phyloP scores from a whole-genome alignment of 202 grass and related monocot species.

The Brachypodium distachyon region DNA sequence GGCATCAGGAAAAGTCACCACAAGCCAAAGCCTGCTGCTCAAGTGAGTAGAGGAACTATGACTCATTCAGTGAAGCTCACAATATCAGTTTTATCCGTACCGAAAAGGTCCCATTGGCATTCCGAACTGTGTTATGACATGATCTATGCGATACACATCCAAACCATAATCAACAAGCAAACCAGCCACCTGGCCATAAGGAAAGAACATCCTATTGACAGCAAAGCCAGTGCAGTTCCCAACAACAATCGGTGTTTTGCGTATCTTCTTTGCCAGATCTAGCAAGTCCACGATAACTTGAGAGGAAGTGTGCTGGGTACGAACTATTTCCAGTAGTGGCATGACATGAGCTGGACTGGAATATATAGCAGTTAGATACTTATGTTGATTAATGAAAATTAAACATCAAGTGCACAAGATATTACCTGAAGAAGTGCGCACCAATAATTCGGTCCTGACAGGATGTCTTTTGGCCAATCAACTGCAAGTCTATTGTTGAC shows the following conservation, averaged over 20 bases:
- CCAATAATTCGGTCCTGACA: slow-evolving; percentile 67
- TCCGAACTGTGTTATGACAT: slow-evolving; percentile 57
- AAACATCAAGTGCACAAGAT: neutral
- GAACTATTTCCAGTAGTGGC: slow-evolving; percentile 87
- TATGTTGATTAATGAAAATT: neutral
- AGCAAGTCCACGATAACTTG: slow-evolving; percentile 79
- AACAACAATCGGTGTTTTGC: slow-evolving; percentile 74
- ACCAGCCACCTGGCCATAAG: slow-evolving; percentile 46
- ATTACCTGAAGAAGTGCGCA: slow-evolving; percentile 88
- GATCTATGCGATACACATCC: slow-evolving; percentile 69
- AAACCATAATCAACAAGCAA: slow-evolving; percentile 74
- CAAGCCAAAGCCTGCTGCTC: neutral
- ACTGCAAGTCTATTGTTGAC: slow-evolving; percentile 75
- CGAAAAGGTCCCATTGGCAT: slow-evolving; percentile 94
- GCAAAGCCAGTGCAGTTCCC: slow-evolving; percentile 76
- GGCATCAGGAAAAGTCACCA: neutral
- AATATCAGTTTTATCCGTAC: slow-evolving; percentile 25
- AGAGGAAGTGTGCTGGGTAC: slow-evolving; percentile 50
- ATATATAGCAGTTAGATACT: slow-evolving; percentile 22
- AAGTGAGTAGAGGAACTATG: neutral
- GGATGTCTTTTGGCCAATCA: slow-evolving; percentile 66
- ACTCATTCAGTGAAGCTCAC: neutral
- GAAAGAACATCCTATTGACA: slow-evolving; percentile 88
- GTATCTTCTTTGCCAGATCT: slow-evolving; percentile 61
- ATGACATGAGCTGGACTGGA: slow-evolving; percentile 77